Conservation (phyloP, 169 alveolate genomes). For the Plasmodium ovale region DNA sequence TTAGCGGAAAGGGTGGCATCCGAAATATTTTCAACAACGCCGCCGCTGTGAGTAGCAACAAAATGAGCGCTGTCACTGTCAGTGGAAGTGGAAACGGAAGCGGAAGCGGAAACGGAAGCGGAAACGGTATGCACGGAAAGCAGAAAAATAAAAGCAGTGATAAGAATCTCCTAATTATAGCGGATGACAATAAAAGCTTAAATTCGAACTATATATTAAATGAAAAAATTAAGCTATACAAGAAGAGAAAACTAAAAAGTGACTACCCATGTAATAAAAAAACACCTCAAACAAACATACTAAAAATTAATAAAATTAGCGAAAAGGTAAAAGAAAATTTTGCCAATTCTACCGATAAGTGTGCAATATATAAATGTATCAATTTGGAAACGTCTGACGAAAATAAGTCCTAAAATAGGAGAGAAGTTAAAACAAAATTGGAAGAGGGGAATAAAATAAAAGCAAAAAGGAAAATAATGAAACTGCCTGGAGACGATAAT, state of each 20-base stretch:
- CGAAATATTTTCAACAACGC: neutral
- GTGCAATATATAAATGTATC: conserved; percentile 4
- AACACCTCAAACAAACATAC: neutral
- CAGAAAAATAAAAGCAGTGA: conserved; percentile 24
- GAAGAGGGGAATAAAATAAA: neutral
- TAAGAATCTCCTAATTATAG: conserved; percentile 10
- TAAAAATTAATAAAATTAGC: conserved; percentile 7
- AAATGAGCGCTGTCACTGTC: neutral
- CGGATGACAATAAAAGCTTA: conserved; percentile 19
- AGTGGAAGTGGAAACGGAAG: neutral
- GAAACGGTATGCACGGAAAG: neutral
- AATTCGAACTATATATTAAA: conserved; percentile 15
- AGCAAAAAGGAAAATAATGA: neutral
- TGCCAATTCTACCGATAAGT: conserved; percentile 7
- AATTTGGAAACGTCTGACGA: conserved; percentile 38
- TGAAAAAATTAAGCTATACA: conserved; percentile 37
- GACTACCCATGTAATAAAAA: conserved; percentile 12
- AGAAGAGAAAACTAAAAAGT: conserved; percentile 51
- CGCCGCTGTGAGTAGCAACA: neutral
- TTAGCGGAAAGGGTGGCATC: neutral
- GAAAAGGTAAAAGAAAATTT: conserved; percentile 30
- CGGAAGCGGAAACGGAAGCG: neutral
- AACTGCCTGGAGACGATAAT: too few species aligned
- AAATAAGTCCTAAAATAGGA: neutral
- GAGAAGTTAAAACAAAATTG: neutral